Percentiles rank a stretch among this genome's conserved stretches.
Conservation (phyloP, 495 filamentous ascomycete species). For the Trichoderma orchidacearum region DNA sequence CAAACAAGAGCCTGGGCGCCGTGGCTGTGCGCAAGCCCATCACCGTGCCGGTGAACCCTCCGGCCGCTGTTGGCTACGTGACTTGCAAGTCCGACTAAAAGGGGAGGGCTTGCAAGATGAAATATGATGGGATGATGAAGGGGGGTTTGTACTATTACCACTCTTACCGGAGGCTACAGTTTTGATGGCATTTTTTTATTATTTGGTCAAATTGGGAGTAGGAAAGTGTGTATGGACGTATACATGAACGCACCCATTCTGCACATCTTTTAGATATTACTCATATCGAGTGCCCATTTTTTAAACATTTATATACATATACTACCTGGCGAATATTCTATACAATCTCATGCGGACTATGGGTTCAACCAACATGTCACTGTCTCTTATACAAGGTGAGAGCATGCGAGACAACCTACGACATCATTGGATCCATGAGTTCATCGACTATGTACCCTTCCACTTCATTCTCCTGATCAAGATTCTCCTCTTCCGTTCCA, state of each 20-base stretch:
- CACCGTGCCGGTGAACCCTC: neutral
- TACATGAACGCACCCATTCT: neutral
- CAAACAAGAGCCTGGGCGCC: neutral
- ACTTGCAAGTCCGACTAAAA: neutral
- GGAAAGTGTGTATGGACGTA: neutral
- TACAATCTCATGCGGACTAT: too few species aligned
- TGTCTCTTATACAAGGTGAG: too few species aligned
- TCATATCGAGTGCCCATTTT: too few species aligned
- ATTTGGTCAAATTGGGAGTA: too few species aligned
- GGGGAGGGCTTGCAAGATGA: neutral
- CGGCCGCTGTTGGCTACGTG: neutral
- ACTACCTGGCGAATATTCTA: too few species aligned
- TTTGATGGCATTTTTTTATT: neutral
- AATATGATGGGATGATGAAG: neutral
- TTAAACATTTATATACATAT: too few species aligned
- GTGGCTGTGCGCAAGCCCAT: neutral
- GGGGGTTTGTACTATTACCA: neutral
- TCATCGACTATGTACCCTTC: neutral
- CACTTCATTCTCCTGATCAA: neutral
- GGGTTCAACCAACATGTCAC: too few species aligned
- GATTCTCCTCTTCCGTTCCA: neutral
- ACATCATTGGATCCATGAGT: too few species aligned
- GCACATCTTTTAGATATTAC: neutral
- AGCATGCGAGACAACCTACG: too few species aligned
- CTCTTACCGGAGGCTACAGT: neutral